These are phyloP conservation scores for Catenaria anguillulae DNA, from an alignment of 371 early-diverging fungal species.

Conservation along the genomic window DNA sequence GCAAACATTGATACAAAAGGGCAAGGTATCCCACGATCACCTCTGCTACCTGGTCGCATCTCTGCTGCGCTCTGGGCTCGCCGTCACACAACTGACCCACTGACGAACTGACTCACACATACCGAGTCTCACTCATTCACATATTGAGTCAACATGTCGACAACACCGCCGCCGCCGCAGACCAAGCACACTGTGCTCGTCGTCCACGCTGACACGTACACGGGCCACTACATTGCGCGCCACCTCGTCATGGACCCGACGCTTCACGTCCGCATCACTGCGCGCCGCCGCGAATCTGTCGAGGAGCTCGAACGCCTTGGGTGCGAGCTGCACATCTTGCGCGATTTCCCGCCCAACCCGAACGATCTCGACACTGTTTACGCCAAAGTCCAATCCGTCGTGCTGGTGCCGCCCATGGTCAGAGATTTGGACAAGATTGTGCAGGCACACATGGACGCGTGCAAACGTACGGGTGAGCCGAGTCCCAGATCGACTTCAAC, in stretches of 20 bases:
- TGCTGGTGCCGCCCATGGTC: no score
- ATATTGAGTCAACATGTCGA: no score
- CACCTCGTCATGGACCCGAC: not conserved
- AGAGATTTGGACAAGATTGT: no score
- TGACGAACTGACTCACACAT: no score
- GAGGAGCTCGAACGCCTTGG: not conserved
- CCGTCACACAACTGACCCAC: no score
- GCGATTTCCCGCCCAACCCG: not conserved
- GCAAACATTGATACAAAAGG: no score
- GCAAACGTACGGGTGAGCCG: no score
- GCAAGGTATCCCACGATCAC: constrained; percentile 37
- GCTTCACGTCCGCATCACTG: not conserved
- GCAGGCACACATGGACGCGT: no score
- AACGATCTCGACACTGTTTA: not conserved
- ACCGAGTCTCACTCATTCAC: not conserved
- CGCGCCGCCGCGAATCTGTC: not conserved
- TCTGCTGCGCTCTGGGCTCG: not conserved
- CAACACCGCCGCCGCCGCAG: not conserved
- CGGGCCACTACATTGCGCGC: not conserved
- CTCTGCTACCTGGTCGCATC: constrained; percentile 14
- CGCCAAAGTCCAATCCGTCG: no score
- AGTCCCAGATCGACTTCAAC: no score
- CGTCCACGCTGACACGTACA: constrained; percentile 2
- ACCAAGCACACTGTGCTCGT: constrained; percentile 16
- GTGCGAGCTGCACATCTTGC: not conserved